Evolutionary conservation across 2,329 filamentous ascomycete genomes (phyloP), one percentile per base, ranked within the genome.

Genomic region (Pseudogymnoascus sp.): DNA sequence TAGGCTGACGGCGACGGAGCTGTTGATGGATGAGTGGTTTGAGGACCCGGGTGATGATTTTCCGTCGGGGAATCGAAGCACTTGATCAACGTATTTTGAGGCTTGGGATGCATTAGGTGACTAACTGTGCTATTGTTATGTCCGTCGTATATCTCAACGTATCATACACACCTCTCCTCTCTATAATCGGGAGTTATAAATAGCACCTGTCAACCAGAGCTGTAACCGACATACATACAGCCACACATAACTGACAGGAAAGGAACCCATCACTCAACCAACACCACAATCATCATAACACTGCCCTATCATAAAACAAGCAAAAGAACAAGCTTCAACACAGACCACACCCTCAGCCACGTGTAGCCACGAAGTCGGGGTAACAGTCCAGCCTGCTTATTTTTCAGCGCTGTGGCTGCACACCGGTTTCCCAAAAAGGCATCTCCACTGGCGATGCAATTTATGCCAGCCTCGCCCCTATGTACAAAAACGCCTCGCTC

Each of bases 1-100:
- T 67, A 66, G 69, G 42, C 68, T 66, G 62, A 70, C 68, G 61
- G 68, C 67, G 53, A 67, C 50, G 59, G 61, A 71, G 63, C 67
- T 71, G 33, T 65, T 71, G 63, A 47, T 67, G 42, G 68, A 70
- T 66, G 63, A 67, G 38, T 69, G 67, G 67, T 67, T 42, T 18
- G 16, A 10, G 16, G 16, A 42, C 16, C 16, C n/a, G 38, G 38
- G 38, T 10, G 38, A 42, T 11, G 38, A 42, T 42, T 42, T 42
- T 21, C 38, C 38, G n/a, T 42, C 18, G 10, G 18, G 40, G 16
- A 12, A 38, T 3, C 7, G 40, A 7, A 5, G 18, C 18, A 8
- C 40, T 44, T 44, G 7, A 42, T 21, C 16, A 11, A 14, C n/a
- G 14, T 21, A 21, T 18, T 44, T 44, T 40, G 38, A 10, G 3